These are phyloP conservation scores for Pseudocercospora ulei DNA, from an alignment of 2,329 filamentous ascomycete species.

Conservation along the genomic window DNA sequence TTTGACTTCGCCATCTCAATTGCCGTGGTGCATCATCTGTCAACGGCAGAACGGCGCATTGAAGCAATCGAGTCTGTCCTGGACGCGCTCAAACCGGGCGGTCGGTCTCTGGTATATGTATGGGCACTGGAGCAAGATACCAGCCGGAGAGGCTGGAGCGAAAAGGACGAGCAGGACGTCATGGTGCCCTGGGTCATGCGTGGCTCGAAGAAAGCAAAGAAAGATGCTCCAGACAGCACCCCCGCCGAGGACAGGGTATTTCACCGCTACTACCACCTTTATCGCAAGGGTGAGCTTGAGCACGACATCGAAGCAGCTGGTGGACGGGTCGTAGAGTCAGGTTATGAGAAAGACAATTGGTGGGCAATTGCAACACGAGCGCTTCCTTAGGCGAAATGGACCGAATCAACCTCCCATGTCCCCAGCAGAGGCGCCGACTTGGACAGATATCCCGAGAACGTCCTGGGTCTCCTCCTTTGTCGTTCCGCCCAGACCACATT, in stretches of 20 bases:
- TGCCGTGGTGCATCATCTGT: constrained; percentile 88
- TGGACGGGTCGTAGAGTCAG: constrained; percentile 63
- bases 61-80: constrained; percentile 65
- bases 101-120: constrained; percentile 69
- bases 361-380: constrained; percentile 51
- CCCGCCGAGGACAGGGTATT: constrained; percentile 48
- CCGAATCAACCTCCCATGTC: constrained; percentile 24
- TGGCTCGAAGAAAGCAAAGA: constrained; percentile 31
- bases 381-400: neutral
- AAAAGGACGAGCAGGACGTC: constrained; percentile 73
- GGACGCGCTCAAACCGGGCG: constrained; percentile 47
- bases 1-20: constrained; percentile 92
- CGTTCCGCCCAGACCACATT: constrained; percentile 37
- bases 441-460: neutral
- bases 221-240: constrained; percentile 14
- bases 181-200: constrained; percentile 89
- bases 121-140: constrained; percentile 90
- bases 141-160: constrained; percentile 82
- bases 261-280: constrained; percentile 90
- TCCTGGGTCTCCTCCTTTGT: neutral
- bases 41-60: constrained; percentile 61
- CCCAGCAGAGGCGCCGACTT: neutral
- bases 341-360: constrained; percentile 98
- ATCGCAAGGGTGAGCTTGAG: constrained; percentile 76
- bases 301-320: constrained; percentile 64